phyloP scores from a whole-genome alignment of 2,329 filamentous ascomycete species.

The Xylaria hypoxylon region DNA sequence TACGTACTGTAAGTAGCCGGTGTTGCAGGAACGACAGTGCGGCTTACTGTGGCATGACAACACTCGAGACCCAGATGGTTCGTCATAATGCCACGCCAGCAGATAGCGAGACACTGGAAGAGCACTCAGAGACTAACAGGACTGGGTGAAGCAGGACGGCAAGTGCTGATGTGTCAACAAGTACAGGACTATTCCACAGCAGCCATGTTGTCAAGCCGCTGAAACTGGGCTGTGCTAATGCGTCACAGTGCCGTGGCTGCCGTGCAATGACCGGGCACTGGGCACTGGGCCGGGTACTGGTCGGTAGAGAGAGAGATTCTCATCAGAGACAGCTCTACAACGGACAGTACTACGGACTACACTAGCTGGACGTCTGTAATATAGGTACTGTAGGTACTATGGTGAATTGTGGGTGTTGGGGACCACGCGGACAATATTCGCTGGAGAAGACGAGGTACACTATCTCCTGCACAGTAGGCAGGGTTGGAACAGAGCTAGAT shows the following conservation, averaged over 20 bases:
- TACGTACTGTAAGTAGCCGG: no score
- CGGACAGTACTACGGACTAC: no score
- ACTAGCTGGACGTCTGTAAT: conserved; percentile 43
- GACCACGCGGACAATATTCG: conserved; percentile 42
- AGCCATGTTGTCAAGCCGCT: conserved; percentile 35
- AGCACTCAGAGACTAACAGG: conserved; percentile 23
- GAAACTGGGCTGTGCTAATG: conserved; percentile 31
- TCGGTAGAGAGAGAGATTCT: no score
- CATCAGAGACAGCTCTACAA: conserved; percentile 35
- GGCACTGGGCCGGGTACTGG: not conserved
- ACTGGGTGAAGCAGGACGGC: conserved; percentile 20
- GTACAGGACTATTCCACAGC: conserved; percentile 36
- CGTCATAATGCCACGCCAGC: conserved; percentile 42
- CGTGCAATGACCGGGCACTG: conserved; percentile 15
- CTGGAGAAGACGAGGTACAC: conserved; percentile 14
- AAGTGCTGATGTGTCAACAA: conserved; percentile 33
- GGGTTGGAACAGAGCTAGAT: conserved; percentile 24
- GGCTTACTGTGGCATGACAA: conserved; percentile 43
- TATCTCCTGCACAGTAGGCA: conserved; percentile 16
- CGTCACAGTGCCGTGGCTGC: conserved; percentile 35
- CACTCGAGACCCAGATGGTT: conserved; percentile 41
- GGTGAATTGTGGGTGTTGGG: conserved; percentile 35
- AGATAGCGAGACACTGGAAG: conserved; percentile 42
- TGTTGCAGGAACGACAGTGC: conserved; percentile 37
- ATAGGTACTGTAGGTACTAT: no score